Percentiles rank a stretch among this genome's conserved stretches.
phyloP scores from a whole-genome alignment of 2,329 filamentous ascomycete genomes.

The Arachnomyces sp. region DNA sequence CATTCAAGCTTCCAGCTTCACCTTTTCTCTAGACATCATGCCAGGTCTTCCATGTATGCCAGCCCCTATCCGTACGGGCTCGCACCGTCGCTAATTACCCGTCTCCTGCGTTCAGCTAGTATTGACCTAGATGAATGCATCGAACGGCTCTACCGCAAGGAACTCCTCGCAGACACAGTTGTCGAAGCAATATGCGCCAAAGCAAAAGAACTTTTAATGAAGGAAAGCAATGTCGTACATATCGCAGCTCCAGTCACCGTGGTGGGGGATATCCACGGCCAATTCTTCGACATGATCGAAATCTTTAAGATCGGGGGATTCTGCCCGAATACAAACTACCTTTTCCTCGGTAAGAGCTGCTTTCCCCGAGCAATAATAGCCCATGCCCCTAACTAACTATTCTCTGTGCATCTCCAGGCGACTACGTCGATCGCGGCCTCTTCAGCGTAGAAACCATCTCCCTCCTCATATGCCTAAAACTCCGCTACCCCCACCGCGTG shows the following conservation, averaged over 20 bases:
- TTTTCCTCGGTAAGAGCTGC: conserved; percentile 68
- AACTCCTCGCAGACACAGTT: conserved; percentile 91
- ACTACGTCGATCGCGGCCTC: conserved; percentile 96
- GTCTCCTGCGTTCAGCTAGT: conserved; percentile 54
- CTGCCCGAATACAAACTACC: conserved; percentile 95
- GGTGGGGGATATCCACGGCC: conserved; percentile 95
- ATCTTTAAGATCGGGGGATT: conserved; percentile 98
- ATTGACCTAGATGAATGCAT: conserved; percentile 99
- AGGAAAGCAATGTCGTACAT: conserved; percentile 98
- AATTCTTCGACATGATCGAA: conserved; percentile 98
- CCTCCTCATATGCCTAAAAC: conserved; percentile 89
- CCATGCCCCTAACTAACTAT: neutral
- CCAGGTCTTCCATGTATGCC: conserved; percentile 38
- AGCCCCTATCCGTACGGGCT: neutral
- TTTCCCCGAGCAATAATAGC: neutral
- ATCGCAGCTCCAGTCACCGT: conserved; percentile 93
- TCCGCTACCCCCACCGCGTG: conserved; percentile 91
- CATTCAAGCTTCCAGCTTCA: neutral
- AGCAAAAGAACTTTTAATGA: conserved; percentile 97
- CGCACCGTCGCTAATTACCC: neutral
- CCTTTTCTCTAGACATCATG: conserved; percentile 24
- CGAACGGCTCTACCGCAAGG: conserved; percentile 90
- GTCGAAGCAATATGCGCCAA: conserved; percentile 99
- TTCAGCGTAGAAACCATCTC: conserved; percentile 99
- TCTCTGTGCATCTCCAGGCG: conserved; percentile 48